Base-by-base conservation (phyloP, 257 asterid species). In the Gentiana dahurica region DNA sequence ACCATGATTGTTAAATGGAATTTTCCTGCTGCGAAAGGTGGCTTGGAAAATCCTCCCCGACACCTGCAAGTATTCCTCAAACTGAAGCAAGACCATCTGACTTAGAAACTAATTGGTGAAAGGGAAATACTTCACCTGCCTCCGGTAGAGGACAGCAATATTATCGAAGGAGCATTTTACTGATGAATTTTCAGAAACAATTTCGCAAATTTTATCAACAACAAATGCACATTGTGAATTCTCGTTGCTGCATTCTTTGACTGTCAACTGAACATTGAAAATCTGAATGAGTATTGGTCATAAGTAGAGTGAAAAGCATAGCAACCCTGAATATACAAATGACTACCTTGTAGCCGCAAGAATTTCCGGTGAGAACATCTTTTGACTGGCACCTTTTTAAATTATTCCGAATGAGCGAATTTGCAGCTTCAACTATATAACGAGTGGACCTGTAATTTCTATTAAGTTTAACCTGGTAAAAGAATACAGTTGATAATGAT, bases 361-460 rank as follows among this genome's bases (percentile, higher is more conserved):
- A 77, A 75, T 87, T 91, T 62, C 79, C 94, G 1, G 96, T 87
- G 50, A 72, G 75, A 68, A 73, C 89, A 65, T 81, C 77, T 75
- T 85, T 87, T 62, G 81, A 75, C 60, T 65, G 72, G 81, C 94
- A 79, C 75, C 95, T 70, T 65, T 69, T 79, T 51, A 60, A 46
- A 70, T 91, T 91, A 75, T 91, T 83, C 74, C 62, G 80, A 71
- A 91, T 91, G 58, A 91, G 93, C 59, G 67, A 73, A 45, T 95
- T 83, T 13, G 98, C 95, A 51, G 96, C 98, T 77, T 91, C 95
- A 65, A 87, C 91, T 11, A 91, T 91, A 65, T 84, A 91, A 61
- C 96, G 83, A 32, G 96, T 87, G 55, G 98, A 91, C 69, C 98
- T 75, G 68, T 91, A 91, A 69, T 87, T 91, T 76, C 71, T 85